Conservation (phyloP, 2,329 filamentous ascomycete species). For the Drechslerella stenobrocha region DNA sequence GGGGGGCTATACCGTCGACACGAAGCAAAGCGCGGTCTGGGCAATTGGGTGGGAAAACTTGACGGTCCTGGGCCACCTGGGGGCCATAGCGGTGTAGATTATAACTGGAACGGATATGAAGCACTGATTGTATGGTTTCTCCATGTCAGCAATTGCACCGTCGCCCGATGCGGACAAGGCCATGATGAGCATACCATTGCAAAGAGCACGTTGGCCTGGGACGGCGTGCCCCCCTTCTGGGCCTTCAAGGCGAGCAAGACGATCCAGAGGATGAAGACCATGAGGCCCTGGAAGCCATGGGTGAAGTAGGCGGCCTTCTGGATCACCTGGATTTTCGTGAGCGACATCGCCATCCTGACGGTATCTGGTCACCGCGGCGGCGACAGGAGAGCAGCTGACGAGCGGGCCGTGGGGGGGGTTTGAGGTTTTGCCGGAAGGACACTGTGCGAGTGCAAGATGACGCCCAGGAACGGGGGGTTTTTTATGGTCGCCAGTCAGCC, state of each 20-base stretch:
- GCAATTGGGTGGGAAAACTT: constrained; percentile 66
- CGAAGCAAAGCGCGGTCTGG: constrained; percentile 61
- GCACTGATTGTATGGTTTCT: constrained; percentile 59
- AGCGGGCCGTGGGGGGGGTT: neutral
- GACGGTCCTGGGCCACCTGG: constrained; percentile 66
- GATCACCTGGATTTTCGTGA: constrained; percentile 30
- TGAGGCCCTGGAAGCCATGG: constrained; percentile 40
- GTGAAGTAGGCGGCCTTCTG: constrained; percentile 45
- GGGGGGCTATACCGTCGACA: constrained; percentile 18
- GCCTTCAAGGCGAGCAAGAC: constrained; percentile 37
- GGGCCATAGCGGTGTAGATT: constrained; percentile 68
- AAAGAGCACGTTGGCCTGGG: constrained; percentile 34
- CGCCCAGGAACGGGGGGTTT: neutral
- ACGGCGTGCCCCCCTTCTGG: constrained; percentile 31
- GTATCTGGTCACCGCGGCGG: neutral
- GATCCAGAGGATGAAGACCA: constrained; percentile 33
- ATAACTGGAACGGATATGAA: constrained; percentile 68
- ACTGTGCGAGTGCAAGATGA: too few species aligned
- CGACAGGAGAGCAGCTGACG: neutral
- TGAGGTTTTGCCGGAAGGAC: neutral
- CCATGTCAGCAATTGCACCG: constrained; percentile 42
- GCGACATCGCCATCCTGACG: constrained; percentile 34
- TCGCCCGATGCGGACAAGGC: neutral
- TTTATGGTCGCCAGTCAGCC: neutral
- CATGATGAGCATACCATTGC: constrained; percentile 27